phyloP scores from a whole-genome alignment of 2,329 filamentous ascomycete species.

The Colletotrichum sp. region DNA sequence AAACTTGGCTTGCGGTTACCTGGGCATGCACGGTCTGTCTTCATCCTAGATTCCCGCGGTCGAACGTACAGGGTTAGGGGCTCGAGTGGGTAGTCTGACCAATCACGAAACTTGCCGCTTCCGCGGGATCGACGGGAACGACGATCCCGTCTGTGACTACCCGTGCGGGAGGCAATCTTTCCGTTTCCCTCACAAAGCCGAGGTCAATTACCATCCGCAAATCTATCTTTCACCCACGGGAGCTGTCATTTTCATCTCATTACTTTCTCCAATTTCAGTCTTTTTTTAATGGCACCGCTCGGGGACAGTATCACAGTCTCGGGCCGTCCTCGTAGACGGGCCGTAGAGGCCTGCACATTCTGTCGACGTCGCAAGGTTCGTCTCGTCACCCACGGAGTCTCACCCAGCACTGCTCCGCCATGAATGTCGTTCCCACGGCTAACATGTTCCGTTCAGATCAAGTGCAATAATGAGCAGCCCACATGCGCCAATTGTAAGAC shows the following conservation, averaged over 20 bases:
- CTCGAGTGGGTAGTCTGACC: neutral
- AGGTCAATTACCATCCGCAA: neutral
- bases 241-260: neutral
- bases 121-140: neutral
- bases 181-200: neutral
- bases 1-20: neutral
- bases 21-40: neutral
- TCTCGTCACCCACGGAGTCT: slow-evolving; percentile 15
- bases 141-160: neutral
- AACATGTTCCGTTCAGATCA: slow-evolving; percentile 41
- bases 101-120: neutral
- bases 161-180: neutral
- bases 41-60: neutral
- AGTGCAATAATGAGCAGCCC: slow-evolving; percentile 51
- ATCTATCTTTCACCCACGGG: neutral
- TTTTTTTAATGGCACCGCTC: neutral
- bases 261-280: neutral
- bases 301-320: neutral
- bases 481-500: slow-evolving; percentile 50
- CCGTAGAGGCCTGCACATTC: slow-evolving; percentile 34
- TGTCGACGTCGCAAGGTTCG: slow-evolving; percentile 35
- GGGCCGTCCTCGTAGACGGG: slow-evolving; percentile 28
- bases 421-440: neutral
- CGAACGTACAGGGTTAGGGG: neutral
- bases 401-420: neutral